Evolutionary conservation across 2,329 filamentous ascomycete genomes (phyloP).

Genomic region (Coleophoma eucalyptorum): DNA sequence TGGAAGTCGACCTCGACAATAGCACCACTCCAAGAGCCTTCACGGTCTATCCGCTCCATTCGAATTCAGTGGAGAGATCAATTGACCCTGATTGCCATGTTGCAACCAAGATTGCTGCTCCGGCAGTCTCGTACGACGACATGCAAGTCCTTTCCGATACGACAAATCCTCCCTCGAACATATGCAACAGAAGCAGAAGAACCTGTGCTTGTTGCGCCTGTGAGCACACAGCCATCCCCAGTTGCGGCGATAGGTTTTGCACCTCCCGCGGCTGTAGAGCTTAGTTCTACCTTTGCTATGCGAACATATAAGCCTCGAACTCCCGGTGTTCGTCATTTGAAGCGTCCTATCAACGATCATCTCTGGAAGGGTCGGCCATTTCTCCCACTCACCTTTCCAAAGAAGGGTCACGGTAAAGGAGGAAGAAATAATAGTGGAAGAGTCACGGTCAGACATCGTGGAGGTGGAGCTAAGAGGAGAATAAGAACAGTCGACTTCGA

Average conservation of each 20-base stretch:
- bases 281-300: conserved; percentile 40
- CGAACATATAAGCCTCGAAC: conserved; percentile 92
- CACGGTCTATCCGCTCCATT: conserved; percentile 1
- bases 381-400: conserved; percentile 79
- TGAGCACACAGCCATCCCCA: conserved; percentile 28
- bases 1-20: background rate
- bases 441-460: conserved; percentile 86
- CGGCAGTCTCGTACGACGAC: conserved; percentile 35
- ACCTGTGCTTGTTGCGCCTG: conserved; percentile 28
- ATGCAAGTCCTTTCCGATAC: conserved; percentile 42
- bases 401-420: conserved; percentile 89
- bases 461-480: conserved; percentile 86
- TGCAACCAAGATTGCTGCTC: conserved; percentile 62
- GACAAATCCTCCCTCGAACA: conserved; percentile 37
- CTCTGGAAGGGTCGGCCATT: conserved; percentile 91
- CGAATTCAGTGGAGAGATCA: conserved; percentile 11
- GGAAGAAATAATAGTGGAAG: conserved; percentile 84
- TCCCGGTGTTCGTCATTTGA: conserved; percentile 86
- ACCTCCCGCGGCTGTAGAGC: conserved; percentile 36
- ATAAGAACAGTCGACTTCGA: conserved; percentile 90
- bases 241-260: conserved; percentile 35
- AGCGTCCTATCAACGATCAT: conserved; percentile 91
- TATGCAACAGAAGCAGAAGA: conserved; percentile 40
- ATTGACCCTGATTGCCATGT: conserved; percentile 41
- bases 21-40: background rate